phyloP scores from a whole-genome alignment of 139 green algal species.

The Desmodesmus armatus region DNA sequence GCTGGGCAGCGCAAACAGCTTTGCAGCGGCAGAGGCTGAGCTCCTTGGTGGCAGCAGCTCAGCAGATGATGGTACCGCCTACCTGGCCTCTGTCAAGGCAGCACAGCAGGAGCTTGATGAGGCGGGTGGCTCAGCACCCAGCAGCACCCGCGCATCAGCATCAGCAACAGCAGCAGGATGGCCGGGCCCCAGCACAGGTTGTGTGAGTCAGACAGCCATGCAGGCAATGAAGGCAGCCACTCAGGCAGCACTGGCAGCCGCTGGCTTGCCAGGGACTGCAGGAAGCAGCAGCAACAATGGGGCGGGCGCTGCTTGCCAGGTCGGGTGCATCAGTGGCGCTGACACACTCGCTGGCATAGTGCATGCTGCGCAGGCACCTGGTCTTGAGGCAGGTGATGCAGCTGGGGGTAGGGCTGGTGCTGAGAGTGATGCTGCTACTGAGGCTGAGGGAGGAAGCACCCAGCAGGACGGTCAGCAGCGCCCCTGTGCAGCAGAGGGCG shows the following conservation, averaged over 20 bases:
- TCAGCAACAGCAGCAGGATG: not conserved
- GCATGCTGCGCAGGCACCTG: too few relatives aligned
- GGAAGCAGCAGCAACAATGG: not conserved
- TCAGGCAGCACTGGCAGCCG: not conserved
- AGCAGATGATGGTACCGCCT: constrained; percentile 40
- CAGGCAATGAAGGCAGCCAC: constrained; percentile 2
- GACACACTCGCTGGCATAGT: not conserved
- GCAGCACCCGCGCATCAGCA: too few relatives aligned
- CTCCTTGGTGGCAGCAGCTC: not conserved
- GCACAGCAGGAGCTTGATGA: constrained; percentile 53
- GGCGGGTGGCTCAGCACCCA: not conserved
- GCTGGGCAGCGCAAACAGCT: not conserved
- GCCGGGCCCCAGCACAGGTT: not conserved
- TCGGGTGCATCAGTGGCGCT: too few relatives aligned
- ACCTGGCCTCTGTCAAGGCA: constrained; percentile 55
- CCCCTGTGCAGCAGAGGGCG: too few relatives aligned
- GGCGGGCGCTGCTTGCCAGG: not conserved
- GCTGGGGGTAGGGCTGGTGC: too few relatives aligned
- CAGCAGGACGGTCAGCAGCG: too few relatives aligned
- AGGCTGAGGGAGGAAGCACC: too few relatives aligned
- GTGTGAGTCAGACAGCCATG: not conserved
- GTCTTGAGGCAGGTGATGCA: too few relatives aligned
- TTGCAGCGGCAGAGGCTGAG: not conserved
- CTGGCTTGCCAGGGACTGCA: not conserved
- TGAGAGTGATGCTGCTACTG: too few relatives aligned